These are phyloP conservation scores for Mortierella sp. DNA, from an alignment of 371 early-diverging fungal species.

Conservation along the genomic window DNA sequence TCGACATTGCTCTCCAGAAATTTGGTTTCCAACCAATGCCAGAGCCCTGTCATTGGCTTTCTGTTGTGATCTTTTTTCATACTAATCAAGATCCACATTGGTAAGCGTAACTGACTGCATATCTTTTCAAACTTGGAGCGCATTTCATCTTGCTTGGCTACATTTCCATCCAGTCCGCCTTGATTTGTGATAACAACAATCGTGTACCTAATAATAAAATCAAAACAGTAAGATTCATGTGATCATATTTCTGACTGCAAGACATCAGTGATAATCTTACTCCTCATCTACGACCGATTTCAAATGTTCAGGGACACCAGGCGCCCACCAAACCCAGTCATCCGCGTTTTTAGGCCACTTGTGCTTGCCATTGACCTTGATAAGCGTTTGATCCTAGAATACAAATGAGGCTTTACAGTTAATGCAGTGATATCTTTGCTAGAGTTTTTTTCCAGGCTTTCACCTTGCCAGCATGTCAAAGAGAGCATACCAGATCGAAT, in stretches of 20 bases:
- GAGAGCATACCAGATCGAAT: slow-evolving; percentile 78
- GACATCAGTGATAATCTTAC: slow-evolving; percentile 48
- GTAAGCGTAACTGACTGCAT: slow-evolving; percentile 59
- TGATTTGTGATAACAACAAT: slow-evolving; percentile 86
- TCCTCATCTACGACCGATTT: slow-evolving; percentile 69
- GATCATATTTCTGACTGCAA: background rate
- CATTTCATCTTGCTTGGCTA: slow-evolving; percentile 60
- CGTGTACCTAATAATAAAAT: slow-evolving; percentile 62
- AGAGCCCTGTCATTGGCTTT: slow-evolving; percentile 91
- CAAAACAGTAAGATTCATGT: background rate
- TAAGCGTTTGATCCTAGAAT: slow-evolving; percentile 79
- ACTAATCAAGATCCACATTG: slow-evolving; percentile 75
- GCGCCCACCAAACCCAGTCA: slow-evolving; percentile 86
- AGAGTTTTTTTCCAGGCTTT: background rate
- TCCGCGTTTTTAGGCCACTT: slow-evolving; percentile 73
- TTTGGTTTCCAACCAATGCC: slow-evolving; percentile 72
- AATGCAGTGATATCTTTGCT: background rate
- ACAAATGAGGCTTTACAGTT: background rate
- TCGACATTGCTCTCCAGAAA: slow-evolving; percentile 60
- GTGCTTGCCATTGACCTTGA: slow-evolving; percentile 72
- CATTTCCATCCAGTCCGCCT: slow-evolving; percentile 67
- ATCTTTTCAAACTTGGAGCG: slow-evolving; percentile 66
- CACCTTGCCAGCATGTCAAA: background rate
- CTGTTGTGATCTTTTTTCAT: slow-evolving; percentile 77
- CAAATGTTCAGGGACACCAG: slow-evolving; percentile 66